Conservation (phyloP, 176 grass and related monocot genomes). For the Tillandsia leiboldiana region DNA sequence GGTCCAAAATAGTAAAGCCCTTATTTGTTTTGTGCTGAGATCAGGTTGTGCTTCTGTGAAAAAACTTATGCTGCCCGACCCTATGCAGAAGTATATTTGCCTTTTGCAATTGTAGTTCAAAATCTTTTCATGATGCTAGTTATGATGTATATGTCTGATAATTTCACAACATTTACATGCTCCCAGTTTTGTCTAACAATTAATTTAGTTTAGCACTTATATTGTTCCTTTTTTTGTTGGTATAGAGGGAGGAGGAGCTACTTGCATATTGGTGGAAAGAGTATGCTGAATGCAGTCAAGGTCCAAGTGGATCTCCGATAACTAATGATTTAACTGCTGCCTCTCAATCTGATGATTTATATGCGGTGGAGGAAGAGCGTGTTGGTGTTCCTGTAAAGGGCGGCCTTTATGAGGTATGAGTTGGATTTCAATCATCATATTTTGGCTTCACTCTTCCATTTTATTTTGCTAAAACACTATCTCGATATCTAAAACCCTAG, state of each 20-base stretch:
- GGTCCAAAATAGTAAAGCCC: no score
- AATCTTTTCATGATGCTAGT: not conserved
- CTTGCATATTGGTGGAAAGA: constrained; percentile 94
- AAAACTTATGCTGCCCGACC: not conserved
- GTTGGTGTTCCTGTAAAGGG: constrained; percentile 97
- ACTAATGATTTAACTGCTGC: constrained; percentile 18
- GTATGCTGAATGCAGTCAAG: constrained; percentile 82
- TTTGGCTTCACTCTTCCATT: not conserved
- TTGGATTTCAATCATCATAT: not conserved
- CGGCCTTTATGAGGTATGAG: constrained; percentile 83
- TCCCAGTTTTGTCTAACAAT: no score
- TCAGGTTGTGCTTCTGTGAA: not conserved
- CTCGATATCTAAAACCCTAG: not conserved
- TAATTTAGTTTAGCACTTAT: no score
- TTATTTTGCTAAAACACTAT: not conserved
- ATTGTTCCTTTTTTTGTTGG: not conserved
- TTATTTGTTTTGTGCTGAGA: no score
- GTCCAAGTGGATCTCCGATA: constrained; percentile 43
- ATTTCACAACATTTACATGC: no score
- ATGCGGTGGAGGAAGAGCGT: constrained; percentile 75
- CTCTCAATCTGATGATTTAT: constrained; percentile 38
- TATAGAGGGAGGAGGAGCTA: constrained; percentile 77
- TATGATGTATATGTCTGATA: not conserved
- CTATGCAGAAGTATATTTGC: not conserved
- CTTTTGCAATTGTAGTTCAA: not conserved